Conservation (phyloP, 2,329 filamentous ascomycete genomes). For the Chaetomium sp. region DNA sequence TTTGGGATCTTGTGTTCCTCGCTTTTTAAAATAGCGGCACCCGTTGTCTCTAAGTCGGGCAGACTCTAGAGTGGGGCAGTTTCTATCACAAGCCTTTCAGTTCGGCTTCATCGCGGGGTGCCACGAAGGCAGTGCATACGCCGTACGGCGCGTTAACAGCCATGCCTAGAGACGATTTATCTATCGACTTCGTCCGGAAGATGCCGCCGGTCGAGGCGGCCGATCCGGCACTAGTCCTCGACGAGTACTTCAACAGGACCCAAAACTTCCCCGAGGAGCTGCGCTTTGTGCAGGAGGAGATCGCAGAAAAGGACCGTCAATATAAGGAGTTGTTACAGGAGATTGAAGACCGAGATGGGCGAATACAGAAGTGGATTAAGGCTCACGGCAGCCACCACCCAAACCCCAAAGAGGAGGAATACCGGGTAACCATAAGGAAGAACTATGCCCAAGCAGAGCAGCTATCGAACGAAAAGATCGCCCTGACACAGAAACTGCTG, state of each 20-base stretch:
- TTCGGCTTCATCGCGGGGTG: not conserved
- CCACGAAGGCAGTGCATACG: constrained; percentile 15
- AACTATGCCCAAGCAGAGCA: constrained; percentile 69
- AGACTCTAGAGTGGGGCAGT: constrained; percentile 14
- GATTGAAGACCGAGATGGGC: constrained; percentile 71
- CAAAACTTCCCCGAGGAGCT: constrained; percentile 82
- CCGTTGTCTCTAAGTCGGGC: constrained; percentile 10
- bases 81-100: constrained; percentile 7
- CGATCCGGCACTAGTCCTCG: constrained; percentile 70
- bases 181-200: constrained; percentile 69
- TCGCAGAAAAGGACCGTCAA: constrained; percentile 74
- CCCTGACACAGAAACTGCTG: constrained; percentile 66
- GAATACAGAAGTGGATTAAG: constrained; percentile 81
- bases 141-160: constrained; percentile 53
- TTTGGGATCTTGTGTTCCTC: not conserved
- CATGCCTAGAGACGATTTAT: constrained; percentile 74
- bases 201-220: constrained; percentile 63
- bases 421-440: constrained; percentile 66
- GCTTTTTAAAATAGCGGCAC: not conserved
- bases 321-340: constrained; percentile 68
- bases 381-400: constrained; percentile 70
- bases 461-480: constrained; percentile 74
- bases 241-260: constrained; percentile 75
- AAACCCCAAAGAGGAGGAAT: constrained; percentile 74
- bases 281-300: constrained; percentile 80